Evolutionary conservation across 2,329 filamentous ascomycete species (phyloP).

Genomic region (Raffaelea arxii): DNA sequence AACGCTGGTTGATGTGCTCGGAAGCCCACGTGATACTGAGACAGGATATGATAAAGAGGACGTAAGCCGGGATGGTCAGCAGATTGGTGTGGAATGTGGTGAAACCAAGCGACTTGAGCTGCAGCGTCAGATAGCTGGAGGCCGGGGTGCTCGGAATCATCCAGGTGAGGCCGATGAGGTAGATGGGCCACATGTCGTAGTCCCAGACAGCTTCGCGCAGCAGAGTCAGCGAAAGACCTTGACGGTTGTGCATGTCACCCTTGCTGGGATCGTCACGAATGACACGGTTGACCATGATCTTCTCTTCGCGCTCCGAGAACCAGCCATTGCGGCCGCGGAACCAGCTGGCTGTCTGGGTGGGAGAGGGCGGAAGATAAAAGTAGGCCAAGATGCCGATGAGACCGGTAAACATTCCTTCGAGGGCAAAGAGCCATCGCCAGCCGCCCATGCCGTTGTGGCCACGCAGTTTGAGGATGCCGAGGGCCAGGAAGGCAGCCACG

Average conservation of each 20-base stretch:
- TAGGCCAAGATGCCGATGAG: constrained; percentile 31
- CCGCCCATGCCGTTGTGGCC: constrained; percentile 24
- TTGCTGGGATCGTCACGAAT: constrained; percentile 48
- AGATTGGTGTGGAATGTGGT: constrained; percentile 9
- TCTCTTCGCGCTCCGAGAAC: constrained; percentile 47
- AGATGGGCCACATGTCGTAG: constrained; percentile 10
- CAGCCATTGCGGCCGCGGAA: constrained; percentile 36
- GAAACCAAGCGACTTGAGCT: constrained; percentile 7
- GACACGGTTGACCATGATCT: constrained; percentile 48
- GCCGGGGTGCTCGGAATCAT: constrained; percentile 3
- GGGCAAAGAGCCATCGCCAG: constrained; percentile 38
- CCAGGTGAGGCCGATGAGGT: constrained; percentile 5
- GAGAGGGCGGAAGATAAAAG: constrained; percentile 34
- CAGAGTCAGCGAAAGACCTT: constrained; percentile 35
- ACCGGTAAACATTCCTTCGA: constrained; percentile 40
- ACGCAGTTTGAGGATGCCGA: constrained; percentile 23
- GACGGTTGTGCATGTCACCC: constrained; percentile 48
- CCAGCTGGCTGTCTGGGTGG: constrained; percentile 30
- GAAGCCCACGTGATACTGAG: constrained; percentile 36
- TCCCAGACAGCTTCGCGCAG: constrained; percentile 4
- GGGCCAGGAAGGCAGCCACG: constrained; percentile 23
- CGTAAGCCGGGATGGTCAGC: constrained; percentile 7
- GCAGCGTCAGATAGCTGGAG: constrained; percentile 6
- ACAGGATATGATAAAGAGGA: constrained; percentile 31
- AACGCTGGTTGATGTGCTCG: constrained; percentile 32